Conservation (phyloP, 257 asterid genomes). For the Coffea canephora region DNA sequence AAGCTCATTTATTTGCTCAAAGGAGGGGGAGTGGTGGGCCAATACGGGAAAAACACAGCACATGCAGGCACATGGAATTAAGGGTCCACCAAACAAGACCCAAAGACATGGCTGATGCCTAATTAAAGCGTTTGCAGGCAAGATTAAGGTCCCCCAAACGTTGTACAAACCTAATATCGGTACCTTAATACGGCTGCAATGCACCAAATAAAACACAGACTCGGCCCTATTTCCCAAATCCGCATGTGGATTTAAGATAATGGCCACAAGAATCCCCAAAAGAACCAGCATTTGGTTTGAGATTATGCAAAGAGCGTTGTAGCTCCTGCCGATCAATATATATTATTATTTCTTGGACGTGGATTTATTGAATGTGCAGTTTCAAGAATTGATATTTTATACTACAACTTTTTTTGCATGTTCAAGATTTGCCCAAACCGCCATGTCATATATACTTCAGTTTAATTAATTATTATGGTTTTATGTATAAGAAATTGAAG, state of each 20-base stretch:
- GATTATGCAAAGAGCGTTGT: not conserved
- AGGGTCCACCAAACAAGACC: conserved; percentile 66
- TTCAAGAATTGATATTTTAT: not conserved
- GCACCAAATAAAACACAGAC: not conserved
- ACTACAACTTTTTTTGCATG: not conserved
- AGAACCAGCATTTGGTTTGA: not conserved
- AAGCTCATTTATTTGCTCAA: conserved; percentile 63
- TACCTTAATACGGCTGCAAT: conserved; percentile 33
- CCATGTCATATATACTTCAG: not conserved
- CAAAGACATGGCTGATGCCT: conserved; percentile 18
- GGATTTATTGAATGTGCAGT: not conserved
- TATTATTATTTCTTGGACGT: too few relatives aligned
- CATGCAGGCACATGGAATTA: conserved; percentile 86
- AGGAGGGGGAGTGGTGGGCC: conserved; percentile 65
- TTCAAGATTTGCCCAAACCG: not conserved
- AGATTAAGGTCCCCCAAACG: conserved; percentile 29
- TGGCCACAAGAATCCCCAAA: conserved; percentile 12
- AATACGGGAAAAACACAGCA: conserved; percentile 64
- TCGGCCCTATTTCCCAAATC: conserved; percentile 12
- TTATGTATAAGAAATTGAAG: not conserved
- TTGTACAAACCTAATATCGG: conserved; percentile 44
- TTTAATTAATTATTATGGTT: not conserved
- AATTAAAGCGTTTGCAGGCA: conserved; percentile 7
- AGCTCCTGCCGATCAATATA: not conserved
- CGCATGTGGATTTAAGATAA: conserved; percentile 11